phyloP scores from a whole-genome alignment of 768 basidiomycete genomes.

The Panaeolus papilionaceus region DNA sequence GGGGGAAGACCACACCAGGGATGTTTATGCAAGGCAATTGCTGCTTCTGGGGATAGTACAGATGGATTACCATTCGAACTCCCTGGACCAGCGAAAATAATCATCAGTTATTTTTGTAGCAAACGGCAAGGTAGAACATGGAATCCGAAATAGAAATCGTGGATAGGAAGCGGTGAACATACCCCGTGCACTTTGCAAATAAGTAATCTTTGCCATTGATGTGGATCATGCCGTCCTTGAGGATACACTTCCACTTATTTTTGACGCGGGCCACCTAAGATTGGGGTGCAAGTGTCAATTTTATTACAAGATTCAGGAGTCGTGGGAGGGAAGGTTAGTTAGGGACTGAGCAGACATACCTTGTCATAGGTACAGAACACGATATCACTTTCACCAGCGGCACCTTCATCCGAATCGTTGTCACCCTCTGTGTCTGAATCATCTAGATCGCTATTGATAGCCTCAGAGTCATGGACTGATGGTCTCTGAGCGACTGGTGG shows the following conservation, averaged over 20 bases:
- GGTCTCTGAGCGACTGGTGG: constrained; percentile 44
- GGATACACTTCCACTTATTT: constrained; percentile 99
- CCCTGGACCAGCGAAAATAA: constrained; percentile 30
- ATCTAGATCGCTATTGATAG: constrained; percentile 96
- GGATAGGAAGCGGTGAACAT: constrained; percentile 33
- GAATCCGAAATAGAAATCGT: not conserved
- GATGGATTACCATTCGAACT: constrained; percentile 47
- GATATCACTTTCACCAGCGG: constrained; percentile 82
- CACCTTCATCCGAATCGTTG: constrained; percentile 81
- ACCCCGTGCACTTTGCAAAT: constrained; percentile 97
- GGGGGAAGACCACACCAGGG: not conserved
- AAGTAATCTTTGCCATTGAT: constrained; percentile 98
- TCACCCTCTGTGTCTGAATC: constrained; percentile 91
- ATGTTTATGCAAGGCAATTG: not conserved
- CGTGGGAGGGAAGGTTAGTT: constrained; percentile 16
- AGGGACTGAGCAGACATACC: constrained; percentile 48
- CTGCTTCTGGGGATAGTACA: not conserved
- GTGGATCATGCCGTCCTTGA: constrained; percentile 98
- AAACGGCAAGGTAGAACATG: not conserved
- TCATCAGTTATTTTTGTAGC: not conserved
- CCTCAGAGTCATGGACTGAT: constrained; percentile 67
- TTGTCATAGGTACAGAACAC: constrained; percentile 99
- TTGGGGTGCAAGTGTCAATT: not conserved
- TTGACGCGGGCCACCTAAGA: constrained; percentile 95
- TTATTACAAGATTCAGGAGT: constrained; percentile 10